Base-by-base conservation (phyloP, 441 rosid species). In the Pelargonium australe region DNA sequence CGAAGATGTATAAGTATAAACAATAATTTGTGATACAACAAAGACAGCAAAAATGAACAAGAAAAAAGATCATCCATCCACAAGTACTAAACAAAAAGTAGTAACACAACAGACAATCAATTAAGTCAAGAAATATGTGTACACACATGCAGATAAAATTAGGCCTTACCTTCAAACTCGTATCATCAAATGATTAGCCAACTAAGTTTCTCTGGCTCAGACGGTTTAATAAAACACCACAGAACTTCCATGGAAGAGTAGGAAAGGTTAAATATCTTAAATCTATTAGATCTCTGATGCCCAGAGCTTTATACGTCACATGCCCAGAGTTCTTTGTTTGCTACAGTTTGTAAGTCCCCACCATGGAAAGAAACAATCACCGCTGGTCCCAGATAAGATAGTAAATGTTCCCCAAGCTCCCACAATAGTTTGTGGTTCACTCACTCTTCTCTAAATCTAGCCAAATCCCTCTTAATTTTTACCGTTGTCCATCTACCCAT, bases 161-260 rank as follows among this genome's bases (percentile, higher is more conserved):
- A 53, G 14, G 57, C 51, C 44, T 45, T 63, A 74, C 72, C 84
- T 45, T 68, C 45, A 78, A 71, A 66, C 65, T 69, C 79, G 77
- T 55, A 44, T 37, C 63, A 72, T 55, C 64, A 49, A 55, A 66
- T 65, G 20, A 44, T 49, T 41, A 11, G 61, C 49, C 76, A 67
- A 68, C 70, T 49, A 73, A 23, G 64, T 51, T 66, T 44, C 68
- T 68, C 66, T 60, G 72, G 79, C 45, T 66, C 51, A 61, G 64
- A 63, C 44, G 65, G 23, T 63, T 70, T 7, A 23, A 31, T 43
- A 43, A 25, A 62, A 5, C 20, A 47, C 47, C 47, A 8, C 13
- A 23, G n/a, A 45, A 45, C 60, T 34, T 53, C 58, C 14, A 7
- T 34, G 2, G 31, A 69, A 69, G 60, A 53, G 8, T 53, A 14